Evolutionary conservation across 2,329 filamentous ascomycete species (phyloP), one percentile per base, ranked within the genome.

Genomic region (Trichophaea hybrida): DNA sequence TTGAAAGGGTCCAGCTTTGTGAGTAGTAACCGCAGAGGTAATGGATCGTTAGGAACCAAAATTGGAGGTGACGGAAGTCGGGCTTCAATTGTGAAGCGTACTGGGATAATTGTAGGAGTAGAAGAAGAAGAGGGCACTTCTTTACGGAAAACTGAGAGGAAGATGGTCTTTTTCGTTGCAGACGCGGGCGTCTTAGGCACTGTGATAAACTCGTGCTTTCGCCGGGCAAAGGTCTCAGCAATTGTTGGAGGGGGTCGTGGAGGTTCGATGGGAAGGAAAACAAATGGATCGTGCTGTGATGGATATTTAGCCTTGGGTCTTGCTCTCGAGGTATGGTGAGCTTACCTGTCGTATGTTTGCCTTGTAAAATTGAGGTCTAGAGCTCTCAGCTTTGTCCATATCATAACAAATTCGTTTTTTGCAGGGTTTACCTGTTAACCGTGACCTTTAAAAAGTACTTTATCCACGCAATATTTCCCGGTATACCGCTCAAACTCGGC

Each of bases 361-460:
- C 38, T 60, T 62, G 50, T 67, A 68, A 46, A 69, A 68, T 53
- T 67, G 59, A 1, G 68, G 68, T 15, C 66, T 24, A 24, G 24
- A 24, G 24, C 24, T 65, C 37, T 31, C 12, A n/a, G 32, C 15
- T 44, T 31, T 31, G 24, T 31, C 48, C 12, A 12, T 50, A n/a
- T 31, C 24, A 24, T 24, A 24, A 24, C 24, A 50, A 12, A 24
- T 60, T 38, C 34, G 6, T 46, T 35, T 48, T 15, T 59, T 43
- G 44, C 46, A 78, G 12, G 86, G 84, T 0, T 89, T 88, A n/a
- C 89, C 24, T 78, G 69, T 89, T 87, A 5, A 97, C 83, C 0
- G 93, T 97, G n/a, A 86, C 88, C 72, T 98, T 98, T 70, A 97
- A 79, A 70, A 87, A 98, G 73, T 98, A 98, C 66, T 84, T 80